Conservation (phyloP, 2,329 filamentous ascomycete species). For the Bipolaris victoriae region DNA sequence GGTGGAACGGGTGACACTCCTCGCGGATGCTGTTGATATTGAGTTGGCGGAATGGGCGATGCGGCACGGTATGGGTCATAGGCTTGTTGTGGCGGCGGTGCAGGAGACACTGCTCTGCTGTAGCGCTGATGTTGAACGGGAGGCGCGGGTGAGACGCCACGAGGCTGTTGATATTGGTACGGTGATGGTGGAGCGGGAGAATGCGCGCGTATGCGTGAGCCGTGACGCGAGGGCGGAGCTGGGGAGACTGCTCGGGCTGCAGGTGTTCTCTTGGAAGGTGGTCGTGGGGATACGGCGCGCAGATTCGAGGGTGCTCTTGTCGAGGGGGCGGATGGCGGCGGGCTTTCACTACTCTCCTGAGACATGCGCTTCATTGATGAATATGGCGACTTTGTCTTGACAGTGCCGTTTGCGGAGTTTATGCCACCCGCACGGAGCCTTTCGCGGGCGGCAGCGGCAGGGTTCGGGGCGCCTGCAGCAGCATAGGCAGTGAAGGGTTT, state of each 20-base stretch:
- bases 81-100: constrained; percentile 32
- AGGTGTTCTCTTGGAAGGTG: constrained; percentile 35
- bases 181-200: constrained; percentile 38
- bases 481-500: constrained; percentile 71
- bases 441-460: constrained; percentile 48
- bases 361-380: constrained; percentile 59
- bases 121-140: constrained; percentile 34
- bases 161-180: constrained; percentile 18
- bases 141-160: constrained; percentile 38
- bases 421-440: constrained; percentile 41
- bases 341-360: constrained; percentile 42
- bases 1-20: constrained; percentile 40
- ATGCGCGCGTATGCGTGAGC: constrained; percentile 30
- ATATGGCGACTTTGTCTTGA: constrained; percentile 54
- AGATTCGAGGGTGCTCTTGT: constrained; percentile 34
- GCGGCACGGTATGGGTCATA: constrained; percentile 31
- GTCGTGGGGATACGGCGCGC: constrained; percentile 52
- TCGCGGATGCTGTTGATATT: constrained; percentile 37
- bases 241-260: constrained; percentile 51
- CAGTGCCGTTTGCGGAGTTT: constrained; percentile 40
- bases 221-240: constrained; percentile 40
- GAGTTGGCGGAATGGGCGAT: constrained; percentile 27
- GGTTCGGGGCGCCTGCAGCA: constrained; percentile 51
- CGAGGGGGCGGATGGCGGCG: constrained; percentile 34
- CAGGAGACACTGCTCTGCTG: constrained; percentile 36